phyloP scores from a whole-genome alignment of 148 eudicot species.

The Pouteria glomerata region DNA sequence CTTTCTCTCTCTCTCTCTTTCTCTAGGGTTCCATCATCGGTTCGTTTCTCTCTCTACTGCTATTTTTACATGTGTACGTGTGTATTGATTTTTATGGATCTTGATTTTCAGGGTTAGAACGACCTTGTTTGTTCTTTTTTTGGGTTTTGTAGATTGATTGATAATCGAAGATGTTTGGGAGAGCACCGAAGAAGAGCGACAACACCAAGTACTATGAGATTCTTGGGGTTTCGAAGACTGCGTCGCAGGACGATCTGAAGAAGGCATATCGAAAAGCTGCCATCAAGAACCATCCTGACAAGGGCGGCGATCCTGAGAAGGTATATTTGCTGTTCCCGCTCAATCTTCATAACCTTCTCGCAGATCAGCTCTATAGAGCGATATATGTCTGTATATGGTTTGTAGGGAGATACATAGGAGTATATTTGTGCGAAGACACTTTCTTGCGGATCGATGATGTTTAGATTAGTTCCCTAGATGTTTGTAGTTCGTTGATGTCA shows the following conservation, averaged over 20 bases:
- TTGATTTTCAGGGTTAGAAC: not conserved
- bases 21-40: constrained; percentile 14
- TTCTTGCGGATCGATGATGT: not conserved
- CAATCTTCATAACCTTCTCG: not conserved
- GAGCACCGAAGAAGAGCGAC: constrained; percentile 44
- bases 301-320: constrained; percentile 58
- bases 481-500: not conserved
- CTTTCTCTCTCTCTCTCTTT: too few species aligned
- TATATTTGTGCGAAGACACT: not conserved
- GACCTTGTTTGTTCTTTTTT: not conserved
- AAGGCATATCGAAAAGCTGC: constrained; percentile 52
- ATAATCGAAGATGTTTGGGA: constrained; percentile 40
- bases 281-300: constrained; percentile 50
- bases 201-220: constrained; percentile 47
- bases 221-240: constrained; percentile 36
- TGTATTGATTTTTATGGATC: not conserved
- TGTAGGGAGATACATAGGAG: not conserved
- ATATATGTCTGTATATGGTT: not conserved
- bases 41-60: not conserved
- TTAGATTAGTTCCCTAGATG: not conserved
- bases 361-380: not conserved
- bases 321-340: constrained; percentile 6
- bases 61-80: not conserved
- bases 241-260: constrained; percentile 48
- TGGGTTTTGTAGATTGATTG: constrained; percentile 9